A percentile compares a stretch with the other conserved stretches of the same genome.
Conservation (phyloP, 805 yeast genomes). For the Candida namnaoensis region DNA sequence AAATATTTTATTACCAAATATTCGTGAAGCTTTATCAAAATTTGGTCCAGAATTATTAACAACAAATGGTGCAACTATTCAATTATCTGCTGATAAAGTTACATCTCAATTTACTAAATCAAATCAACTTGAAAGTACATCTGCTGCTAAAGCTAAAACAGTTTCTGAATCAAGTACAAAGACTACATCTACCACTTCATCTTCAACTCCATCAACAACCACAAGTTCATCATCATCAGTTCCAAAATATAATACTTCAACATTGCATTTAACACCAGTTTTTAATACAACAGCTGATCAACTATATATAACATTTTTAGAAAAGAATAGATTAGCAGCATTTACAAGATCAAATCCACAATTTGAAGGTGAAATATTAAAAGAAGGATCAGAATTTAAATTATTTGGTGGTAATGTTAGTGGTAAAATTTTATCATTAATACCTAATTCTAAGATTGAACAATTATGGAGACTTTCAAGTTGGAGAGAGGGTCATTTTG, state of each 20-base stretch:
- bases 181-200: slow-evolving; percentile 5
- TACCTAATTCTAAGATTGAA: slow-evolving; percentile 48
- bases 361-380: slow-evolving; percentile 35
- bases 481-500: slow-evolving; percentile 84
- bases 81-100: slow-evolving; percentile 63
- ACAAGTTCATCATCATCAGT: slow-evolving; percentile 15
- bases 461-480: slow-evolving; percentile 83
- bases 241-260: slow-evolving; percentile 74
- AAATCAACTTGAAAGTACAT: slow-evolving; percentile 25
- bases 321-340: slow-evolving; percentile 72
- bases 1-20: slow-evolving; percentile 52
- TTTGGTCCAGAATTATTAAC: slow-evolving; percentile 76
- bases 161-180: slow-evolving; percentile 2
- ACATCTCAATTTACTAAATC: slow-evolving; percentile 46
- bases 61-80: slow-evolving; percentile 80
- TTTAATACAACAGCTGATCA: slow-evolving; percentile 89
- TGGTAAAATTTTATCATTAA: slow-evolving; percentile 58
- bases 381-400: slow-evolving; percentile 53
- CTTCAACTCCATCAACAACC: slow-evolving; percentile 9
- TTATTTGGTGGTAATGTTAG: slow-evolving; percentile 83
- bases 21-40: slow-evolving; percentile 47
- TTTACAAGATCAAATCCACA: slow-evolving; percentile 75
- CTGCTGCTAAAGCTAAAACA: slow-evolving; percentile 3
- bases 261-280: slow-evolving; percentile 64
- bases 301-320: slow-evolving; percentile 67